Evolutionary conservation across 2,329 filamentous ascomycete species (phyloP).

Genomic region (Davidsoniella neocaledoniae): DNA sequence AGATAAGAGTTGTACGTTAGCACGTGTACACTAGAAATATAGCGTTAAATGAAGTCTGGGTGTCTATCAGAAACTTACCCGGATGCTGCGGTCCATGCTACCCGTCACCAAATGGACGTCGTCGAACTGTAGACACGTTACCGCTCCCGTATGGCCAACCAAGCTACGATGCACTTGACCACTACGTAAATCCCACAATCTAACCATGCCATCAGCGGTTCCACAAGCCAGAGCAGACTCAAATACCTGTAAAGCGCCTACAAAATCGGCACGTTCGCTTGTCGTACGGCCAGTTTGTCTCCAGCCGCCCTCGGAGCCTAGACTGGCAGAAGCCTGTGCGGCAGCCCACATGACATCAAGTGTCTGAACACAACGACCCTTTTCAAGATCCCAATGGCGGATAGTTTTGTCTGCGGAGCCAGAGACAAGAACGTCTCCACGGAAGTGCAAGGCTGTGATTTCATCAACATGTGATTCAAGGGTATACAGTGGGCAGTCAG

Average conservation of each 20-base stretch:
- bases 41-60: neutral
- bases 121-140: slow-evolving; percentile 91
- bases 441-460: slow-evolving; percentile 84
- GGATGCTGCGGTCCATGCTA: slow-evolving; percentile 78
- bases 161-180: slow-evolving; percentile 94
- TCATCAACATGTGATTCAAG: slow-evolving; percentile 84
- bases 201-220: slow-evolving; percentile 92
- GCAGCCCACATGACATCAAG: slow-evolving; percentile 97
- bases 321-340: slow-evolving; percentile 63
- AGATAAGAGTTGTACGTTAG: slow-evolving; percentile 1
- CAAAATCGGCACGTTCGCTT: slow-evolving; percentile 57
- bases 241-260: slow-evolving; percentile 88
- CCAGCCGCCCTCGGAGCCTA: slow-evolving; percentile 51
- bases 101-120: slow-evolving; percentile 89
- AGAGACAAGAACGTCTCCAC: slow-evolving; percentile 76
- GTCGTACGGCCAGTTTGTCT: slow-evolving; percentile 47
- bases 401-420: slow-evolving; percentile 95
- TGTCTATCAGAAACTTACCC: slow-evolving; percentile 46
- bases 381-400: slow-evolving; percentile 92
- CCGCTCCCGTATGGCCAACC: slow-evolving; percentile 86
- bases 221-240: slow-evolving; percentile 91
- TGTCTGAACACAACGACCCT: slow-evolving; percentile 93
- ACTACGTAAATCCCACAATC: slow-evolving; percentile 89
- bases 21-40: neutral
- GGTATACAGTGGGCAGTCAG: slow-evolving; percentile 76